Conservation (phyloP, 2,329 filamentous ascomycete species). For the Pestalotiopsis fici region DNA sequence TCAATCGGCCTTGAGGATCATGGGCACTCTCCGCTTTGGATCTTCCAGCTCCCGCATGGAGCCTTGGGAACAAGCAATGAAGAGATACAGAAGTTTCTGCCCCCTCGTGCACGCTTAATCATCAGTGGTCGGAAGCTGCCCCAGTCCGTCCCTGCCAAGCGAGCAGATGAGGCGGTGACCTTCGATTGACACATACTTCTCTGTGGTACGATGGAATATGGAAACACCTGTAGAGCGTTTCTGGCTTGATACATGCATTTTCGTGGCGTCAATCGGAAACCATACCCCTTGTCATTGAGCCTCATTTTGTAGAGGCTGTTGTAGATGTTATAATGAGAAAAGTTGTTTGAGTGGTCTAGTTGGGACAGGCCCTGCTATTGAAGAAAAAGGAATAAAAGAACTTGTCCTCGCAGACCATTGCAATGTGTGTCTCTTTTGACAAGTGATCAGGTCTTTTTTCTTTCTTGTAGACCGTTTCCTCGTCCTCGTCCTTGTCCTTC, state of each 20-base stretch:
- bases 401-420: background rate
- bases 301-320: background rate
- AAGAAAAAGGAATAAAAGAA: background rate
- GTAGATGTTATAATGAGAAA: background rate
- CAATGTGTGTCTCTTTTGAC: background rate
- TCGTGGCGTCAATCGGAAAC: background rate
- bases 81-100: background rate
- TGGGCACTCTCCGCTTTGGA: background rate
- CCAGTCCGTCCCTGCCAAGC: background rate
- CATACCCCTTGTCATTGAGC: constrained; percentile 1
- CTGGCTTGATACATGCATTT: constrained; percentile 6
- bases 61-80: background rate
- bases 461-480: too few species aligned
- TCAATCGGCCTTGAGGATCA: constrained; percentile 40
- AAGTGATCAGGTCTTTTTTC: too few species aligned
- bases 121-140: background rate
- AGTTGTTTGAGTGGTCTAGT: background rate
- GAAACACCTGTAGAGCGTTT: background rate
- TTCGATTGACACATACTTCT: background rate
- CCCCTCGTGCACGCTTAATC: background rate
- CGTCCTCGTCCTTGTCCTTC: background rate
- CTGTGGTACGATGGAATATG: background rate
- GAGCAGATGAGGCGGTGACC: background rate
- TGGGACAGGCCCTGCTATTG: too few species aligned
- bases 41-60: background rate